These are phyloP conservation scores for Kodamaea fungicola DNA, from an alignment of 1,139 yeast species.

Conservation along the genomic window DNA sequence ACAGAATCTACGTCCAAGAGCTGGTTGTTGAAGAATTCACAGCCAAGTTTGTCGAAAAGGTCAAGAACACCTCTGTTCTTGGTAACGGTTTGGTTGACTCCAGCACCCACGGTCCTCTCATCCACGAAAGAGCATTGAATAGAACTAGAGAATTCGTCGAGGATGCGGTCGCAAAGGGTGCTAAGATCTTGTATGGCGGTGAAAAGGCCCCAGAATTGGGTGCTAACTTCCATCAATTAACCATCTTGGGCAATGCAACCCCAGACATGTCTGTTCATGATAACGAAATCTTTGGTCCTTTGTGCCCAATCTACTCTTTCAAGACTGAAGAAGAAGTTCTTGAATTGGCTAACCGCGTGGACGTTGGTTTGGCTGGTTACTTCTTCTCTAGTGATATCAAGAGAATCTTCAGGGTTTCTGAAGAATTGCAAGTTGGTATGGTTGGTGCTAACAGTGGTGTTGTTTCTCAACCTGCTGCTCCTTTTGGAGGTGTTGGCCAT, in stretches of 20 bases:
- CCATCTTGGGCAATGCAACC: constrained; percentile 39
- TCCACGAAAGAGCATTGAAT: constrained; percentile 35
- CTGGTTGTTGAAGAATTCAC: constrained; percentile 59
- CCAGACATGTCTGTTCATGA: constrained; percentile 36
- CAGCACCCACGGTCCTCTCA: constrained; percentile 46
- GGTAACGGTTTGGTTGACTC: constrained; percentile 44
- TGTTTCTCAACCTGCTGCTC: constrained; percentile 46
- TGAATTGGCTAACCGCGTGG: constrained; percentile 35
- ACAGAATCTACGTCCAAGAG: constrained; percentile 74
- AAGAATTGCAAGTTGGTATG: constrained; percentile 45
- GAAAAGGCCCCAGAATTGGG: constrained; percentile 40
- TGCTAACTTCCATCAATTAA: constrained; percentile 37
- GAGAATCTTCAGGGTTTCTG: constrained; percentile 53
- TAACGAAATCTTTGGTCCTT: constrained; percentile 49
- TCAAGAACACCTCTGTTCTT: constrained; percentile 11
- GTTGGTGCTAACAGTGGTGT: constrained; percentile 45
- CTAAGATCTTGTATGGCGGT: constrained; percentile 38
- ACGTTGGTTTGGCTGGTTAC: constrained; percentile 45
- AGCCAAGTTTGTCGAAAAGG: constrained; percentile 30
- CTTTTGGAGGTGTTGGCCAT: constrained; percentile 49
- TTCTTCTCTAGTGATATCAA: constrained; percentile 43
- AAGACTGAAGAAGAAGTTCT: constrained; percentile 39
- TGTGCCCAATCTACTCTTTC: constrained; percentile 41
- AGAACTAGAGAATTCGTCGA: constrained; percentile 40
- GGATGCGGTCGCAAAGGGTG: constrained; percentile 44